These are phyloP conservation scores for Mallotus japonicus DNA, from an alignment of 441 rosid species.

Conservation along the genomic window DNA sequence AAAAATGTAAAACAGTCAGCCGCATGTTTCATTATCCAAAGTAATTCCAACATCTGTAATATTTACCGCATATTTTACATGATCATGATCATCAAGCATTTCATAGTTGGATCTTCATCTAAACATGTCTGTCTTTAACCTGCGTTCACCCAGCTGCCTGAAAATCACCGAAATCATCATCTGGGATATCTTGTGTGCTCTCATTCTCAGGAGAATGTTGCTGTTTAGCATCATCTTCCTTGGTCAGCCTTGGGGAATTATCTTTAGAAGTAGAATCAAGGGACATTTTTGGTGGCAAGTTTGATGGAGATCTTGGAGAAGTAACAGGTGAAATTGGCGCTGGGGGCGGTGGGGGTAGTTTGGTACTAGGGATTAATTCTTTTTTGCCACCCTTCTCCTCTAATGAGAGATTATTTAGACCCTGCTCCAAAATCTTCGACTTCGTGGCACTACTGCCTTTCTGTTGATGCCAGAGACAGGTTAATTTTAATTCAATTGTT, in stretches of 20 bases:
- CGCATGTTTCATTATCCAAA: slow-evolving; percentile 2
- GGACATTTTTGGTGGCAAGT: slow-evolving; percentile 31
- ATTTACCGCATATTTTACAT: slow-evolving; percentile 19
- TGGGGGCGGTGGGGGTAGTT: slow-evolving; percentile 85
- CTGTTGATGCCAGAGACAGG: slow-evolving; percentile 34
- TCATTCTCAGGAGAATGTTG: slow-evolving; percentile 26
- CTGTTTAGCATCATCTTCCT: slow-evolving; percentile 34
- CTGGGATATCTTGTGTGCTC: slow-evolving; percentile 46
- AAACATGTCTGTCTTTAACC: slow-evolving; percentile 1
- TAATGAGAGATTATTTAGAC: slow-evolving; percentile 46
- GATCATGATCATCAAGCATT: not conserved
- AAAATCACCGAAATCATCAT: slow-evolving; percentile 98
- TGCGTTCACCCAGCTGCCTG: slow-evolving; percentile 67
- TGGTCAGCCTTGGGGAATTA: slow-evolving; percentile 21
- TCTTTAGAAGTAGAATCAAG: slow-evolving; percentile 33
- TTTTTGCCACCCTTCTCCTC: slow-evolving; percentile 58
- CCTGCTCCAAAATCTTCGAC: slow-evolving; percentile 59
- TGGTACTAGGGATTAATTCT: slow-evolving; percentile 54
- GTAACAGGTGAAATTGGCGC: slow-evolving; percentile 54
- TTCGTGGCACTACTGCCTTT: slow-evolving; percentile 37
- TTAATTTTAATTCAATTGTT: not conserved
- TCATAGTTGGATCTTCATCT: not conserved
- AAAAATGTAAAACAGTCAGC: slow-evolving; percentile 9
- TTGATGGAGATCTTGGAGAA: slow-evolving; percentile 41
- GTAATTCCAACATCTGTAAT: not conserved